Base-by-base conservation (phyloP, 345 rosid genomes). In the Rubroshorea leprosula region DNA sequence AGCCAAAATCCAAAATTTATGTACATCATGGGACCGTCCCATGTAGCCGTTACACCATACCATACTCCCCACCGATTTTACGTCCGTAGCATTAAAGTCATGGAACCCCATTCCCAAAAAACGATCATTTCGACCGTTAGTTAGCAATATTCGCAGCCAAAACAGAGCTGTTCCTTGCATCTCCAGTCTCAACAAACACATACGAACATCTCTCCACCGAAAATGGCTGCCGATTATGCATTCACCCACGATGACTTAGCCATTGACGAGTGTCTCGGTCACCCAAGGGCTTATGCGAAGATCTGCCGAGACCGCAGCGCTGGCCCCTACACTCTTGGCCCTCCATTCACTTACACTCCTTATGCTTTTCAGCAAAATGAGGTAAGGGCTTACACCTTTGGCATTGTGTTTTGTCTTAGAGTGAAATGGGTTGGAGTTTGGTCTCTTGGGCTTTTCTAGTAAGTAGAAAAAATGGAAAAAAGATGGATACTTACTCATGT, bases 291-390 rank as follows among this genome's bases (percentile, higher is more conserved):
- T 29, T 89, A 78, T 45, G 87, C 87, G 0, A 85, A 73, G 72
- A 74, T 87, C 54, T 87, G 90, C 69, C 70, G 83, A 48, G 87
- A 78, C 60, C 67, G 70, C 0, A 60, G 68, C 8, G 59, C 25
- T 22, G 73, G 67, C 4, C 72, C 76, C 5, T 85, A 68, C 61
- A 63, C 26, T 61, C 62, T 62, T 8, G 96, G 94, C 31, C 99
- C 97, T 71, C 97, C 97, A 47, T 81, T 81, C 64, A 68, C 84
- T 5, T 93, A 83, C 83, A 68, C 63, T 23, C 95, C 97, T 1
- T 81, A 74, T 49, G 41, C 64, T 68, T 64, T 80, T 63, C 89
- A 78, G 43, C 78, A 77, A 49, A 68, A 84, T 51, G 80, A 81
- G 93, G 98, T 80, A 62, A 51, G 23, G 7, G 22, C 14, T 49